Evolutionary conservation across 345 rosid species (phyloP), one percentile per base, ranked within the genome.

Genomic region (Salix arbutifolia): DNA sequence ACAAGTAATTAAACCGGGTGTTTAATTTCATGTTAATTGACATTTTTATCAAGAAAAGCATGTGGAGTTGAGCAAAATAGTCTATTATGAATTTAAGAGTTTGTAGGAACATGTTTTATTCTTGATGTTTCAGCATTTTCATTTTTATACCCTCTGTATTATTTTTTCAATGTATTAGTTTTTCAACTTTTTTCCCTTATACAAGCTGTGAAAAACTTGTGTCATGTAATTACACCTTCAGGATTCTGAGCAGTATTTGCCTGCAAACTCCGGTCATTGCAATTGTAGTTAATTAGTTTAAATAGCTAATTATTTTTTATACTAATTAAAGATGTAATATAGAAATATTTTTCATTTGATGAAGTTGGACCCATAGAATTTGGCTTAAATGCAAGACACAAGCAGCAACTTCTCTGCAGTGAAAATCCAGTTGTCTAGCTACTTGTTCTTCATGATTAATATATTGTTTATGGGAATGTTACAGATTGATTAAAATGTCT

Each of bases 1-100:
- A 84, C 93, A 91, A 91, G 98, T 90, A 75, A 69, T 23, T 35
- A 8, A 23, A 19, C 23, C 37, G n/a, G 4, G 7, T 68, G 48
- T 46, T 61, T 58, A 56, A 33, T 46, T 58, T 56, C 56, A 5
- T 69, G 31, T 21, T 56, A 23, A 56, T 56, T 56, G 28, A 25
- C 28, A 21, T n/a, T n/a, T 56, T 56, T 28, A 56, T 56, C 62
- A n/a, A 56, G 28, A 23, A 56, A 56, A 56, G 26, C 62, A 56
- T n/a, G 12, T n/a, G 23, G 26, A n/a, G 26, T 56, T 56, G 5
- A 23, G 62, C 4, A 56, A 56, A 56, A 56, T 8, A n/a, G 23
- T 14, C 28, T 10, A 0, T 33, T n/a, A 17, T 62, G 44, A 33
- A 35, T 26, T 26, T 35, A 3, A 56, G 28, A 5, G 53, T 19